phyloP scores from a whole-genome alignment of 306 rosid species.

The Cucumis hystrix region DNA sequence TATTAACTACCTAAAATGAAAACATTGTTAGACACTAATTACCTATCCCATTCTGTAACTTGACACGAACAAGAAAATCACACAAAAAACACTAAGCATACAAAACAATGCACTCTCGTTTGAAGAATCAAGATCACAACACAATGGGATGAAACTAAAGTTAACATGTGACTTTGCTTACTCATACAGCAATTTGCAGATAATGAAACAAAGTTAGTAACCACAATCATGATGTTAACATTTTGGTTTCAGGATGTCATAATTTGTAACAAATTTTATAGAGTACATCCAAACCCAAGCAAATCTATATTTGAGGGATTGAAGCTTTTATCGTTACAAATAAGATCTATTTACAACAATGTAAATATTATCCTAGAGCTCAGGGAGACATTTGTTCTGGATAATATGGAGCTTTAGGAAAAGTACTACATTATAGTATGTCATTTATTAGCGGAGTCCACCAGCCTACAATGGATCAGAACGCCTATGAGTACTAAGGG shows the following conservation, averaged over 20 bases:
- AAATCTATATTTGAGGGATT: background rate
- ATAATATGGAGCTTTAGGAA: background rate
- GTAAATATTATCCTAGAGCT: background rate
- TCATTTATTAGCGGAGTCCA: background rate
- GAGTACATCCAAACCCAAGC: background rate
- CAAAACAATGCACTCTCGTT: background rate
- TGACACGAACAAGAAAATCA: background rate
- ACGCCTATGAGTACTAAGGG: background rate
- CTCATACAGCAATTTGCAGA: background rate
- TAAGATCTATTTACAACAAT: background rate
- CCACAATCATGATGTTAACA: background rate
- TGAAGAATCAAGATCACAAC: background rate
- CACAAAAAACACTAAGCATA: background rate
- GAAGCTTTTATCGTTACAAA: background rate
- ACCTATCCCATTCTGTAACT: background rate
- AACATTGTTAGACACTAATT: background rate
- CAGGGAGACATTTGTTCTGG: background rate
- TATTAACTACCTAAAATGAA: conserved; percentile 40
- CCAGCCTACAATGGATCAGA: background rate
- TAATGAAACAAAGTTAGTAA: background rate
- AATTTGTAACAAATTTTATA: background rate
- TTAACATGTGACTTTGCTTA: background rate
- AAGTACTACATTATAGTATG: background rate
- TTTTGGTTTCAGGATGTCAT: background rate
- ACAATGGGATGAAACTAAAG: background rate